Base-by-base conservation (phyloP, 2,329 filamentous ascomycete genomes). In the Pyrenochaeta sp. region DNA sequence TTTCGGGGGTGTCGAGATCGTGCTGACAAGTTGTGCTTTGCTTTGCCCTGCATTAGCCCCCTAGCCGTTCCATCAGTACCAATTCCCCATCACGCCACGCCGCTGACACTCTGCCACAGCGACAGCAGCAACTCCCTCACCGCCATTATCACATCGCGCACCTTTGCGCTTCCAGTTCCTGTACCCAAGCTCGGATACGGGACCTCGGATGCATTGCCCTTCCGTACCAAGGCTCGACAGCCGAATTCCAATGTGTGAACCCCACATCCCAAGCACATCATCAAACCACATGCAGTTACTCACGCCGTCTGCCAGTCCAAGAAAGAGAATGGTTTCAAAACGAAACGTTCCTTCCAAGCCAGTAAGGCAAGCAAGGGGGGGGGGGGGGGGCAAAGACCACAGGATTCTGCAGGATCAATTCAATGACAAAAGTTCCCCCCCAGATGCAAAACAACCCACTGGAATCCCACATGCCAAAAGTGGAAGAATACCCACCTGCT, bases 11-110 rank as follows among this genome's bases (percentile, higher is more conserved):
- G n/a, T 27, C 23, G 23, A 27, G 23, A 27, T 27, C 23, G 40
- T 14, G 40, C 40, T 42, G 40, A 42, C 23, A 42, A 23, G n/a
- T 21, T 42, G 36, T 15, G 36, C 40, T 54, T 36, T 42, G 44
- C 10, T 30, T 15, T 39, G 29, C 51, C 51, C 51, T 57, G 54
- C 54, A 57, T 57, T 41, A 57, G 51, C 29, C 32, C 31, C 17
- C n/a, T n/a, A 15, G 11, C 7, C 7, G 12, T n/a, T 21, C n/a
- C 21, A 27, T 49, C 49, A 44, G 32, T 30, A 20, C 27, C 40
- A 46, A 27, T 44, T 39, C 21, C 17, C 40, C 54, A 35, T 57
- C 54, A 57, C 54, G 54, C 54, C 54, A 51, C 37, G 29, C 46
- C 39, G 54, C 50, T 43, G 54, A 51, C 49, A 47, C 35, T 42